Percentiles rank a stretch among this genome's conserved stretches.
Evolutionary conservation across 371 early-diverging fungal species (phyloP).

Genomic region (Mucor mucedo): DNA sequence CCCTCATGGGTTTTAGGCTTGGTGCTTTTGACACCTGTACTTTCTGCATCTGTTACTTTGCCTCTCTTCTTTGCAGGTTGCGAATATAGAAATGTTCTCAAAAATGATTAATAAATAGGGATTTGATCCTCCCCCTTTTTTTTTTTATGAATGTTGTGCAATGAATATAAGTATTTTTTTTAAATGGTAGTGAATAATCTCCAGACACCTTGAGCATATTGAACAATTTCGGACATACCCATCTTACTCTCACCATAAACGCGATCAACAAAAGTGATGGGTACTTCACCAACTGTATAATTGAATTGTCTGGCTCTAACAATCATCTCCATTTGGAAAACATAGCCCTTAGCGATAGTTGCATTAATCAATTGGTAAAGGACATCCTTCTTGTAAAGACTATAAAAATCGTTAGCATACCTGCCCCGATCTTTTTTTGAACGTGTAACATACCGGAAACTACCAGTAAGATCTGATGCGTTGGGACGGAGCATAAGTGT

Average conservation of each 20-base stretch:
- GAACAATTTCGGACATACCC: slow-evolving; percentile 93
- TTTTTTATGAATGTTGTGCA: neutral
- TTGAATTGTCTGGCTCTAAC: slow-evolving; percentile 91
- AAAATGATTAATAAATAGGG: neutral
- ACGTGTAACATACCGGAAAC: slow-evolving; percentile 72
- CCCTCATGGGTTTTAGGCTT: slow-evolving; percentile 15
- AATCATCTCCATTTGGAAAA: slow-evolving; percentile 99
- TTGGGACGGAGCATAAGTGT: slow-evolving; percentile 89
- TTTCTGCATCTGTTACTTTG: slow-evolving; percentile 55
- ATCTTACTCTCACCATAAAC: slow-evolving; percentile 96
- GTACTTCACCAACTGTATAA: slow-evolving; percentile 91
- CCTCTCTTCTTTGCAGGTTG: slow-evolving; percentile 52
- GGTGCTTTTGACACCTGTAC: slow-evolving; percentile 37
- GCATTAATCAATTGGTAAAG: slow-evolving; percentile 84
- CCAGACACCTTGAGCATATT: slow-evolving; percentile 91
- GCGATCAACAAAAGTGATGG: slow-evolving; percentile 97
- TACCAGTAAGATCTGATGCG: slow-evolving; percentile 96
- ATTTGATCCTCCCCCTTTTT: neutral
- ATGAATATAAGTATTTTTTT: slow-evolving; percentile 9
- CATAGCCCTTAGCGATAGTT: slow-evolving; percentile 95
- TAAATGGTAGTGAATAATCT: slow-evolving; percentile 78
- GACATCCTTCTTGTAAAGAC: slow-evolving; percentile 95
- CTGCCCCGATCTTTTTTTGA: neutral
- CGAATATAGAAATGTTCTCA: slow-evolving; percentile 29
- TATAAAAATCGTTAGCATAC: slow-evolving; percentile 22